Evolutionary conservation across 2,329 filamentous ascomycete genomes (phyloP).

Genomic region (Biscogniauxia marginata): DNA sequence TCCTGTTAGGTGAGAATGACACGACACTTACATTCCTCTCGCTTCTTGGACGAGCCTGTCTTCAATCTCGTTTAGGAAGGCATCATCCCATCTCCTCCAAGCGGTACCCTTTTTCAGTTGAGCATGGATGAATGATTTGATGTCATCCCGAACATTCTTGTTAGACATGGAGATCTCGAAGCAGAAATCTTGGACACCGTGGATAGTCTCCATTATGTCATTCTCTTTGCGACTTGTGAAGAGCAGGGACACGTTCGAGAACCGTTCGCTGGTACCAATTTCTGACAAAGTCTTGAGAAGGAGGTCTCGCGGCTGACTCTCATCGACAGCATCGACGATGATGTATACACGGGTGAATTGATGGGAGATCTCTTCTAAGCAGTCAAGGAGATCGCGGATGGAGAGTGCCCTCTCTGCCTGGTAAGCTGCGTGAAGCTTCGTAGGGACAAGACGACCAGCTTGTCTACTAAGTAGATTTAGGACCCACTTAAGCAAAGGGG

Average conservation of each 20-base stretch:
- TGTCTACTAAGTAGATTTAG: constrained; percentile 26
- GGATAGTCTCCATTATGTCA: constrained; percentile 24
- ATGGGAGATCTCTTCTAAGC: constrained; percentile 19
- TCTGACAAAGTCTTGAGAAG: constrained; percentile 21
- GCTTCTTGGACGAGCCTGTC: constrained; percentile 17
- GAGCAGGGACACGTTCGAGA: constrained; percentile 26
- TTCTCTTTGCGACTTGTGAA: constrained; percentile 31
- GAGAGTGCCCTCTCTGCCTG: constrained; percentile 4
- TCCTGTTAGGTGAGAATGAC: neutral
- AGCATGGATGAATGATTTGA: constrained; percentile 20
- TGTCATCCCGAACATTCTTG: constrained; percentile 24
- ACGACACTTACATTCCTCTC: constrained; percentile 25
- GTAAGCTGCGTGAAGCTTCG: constrained; percentile 13
- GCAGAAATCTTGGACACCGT: neutral
- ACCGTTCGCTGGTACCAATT: constrained; percentile 23
- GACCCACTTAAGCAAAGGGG: constrained; percentile 26
- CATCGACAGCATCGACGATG: constrained; percentile 32
- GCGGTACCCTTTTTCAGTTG: constrained; percentile 9
- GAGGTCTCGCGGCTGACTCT: constrained; percentile 24
- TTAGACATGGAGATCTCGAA: constrained; percentile 29
- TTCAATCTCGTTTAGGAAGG: constrained; percentile 17
- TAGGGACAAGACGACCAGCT: constrained; percentile 13
- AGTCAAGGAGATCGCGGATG: constrained; percentile 18
- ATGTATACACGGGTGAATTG: constrained; percentile 23
- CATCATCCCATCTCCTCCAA: constrained; percentile 5